Evolutionary conservation across 75 land plant genomes (phyloP), one percentile per base, ranked within the genome.

Genomic region (Sequoiadendron giganteum): DNA sequence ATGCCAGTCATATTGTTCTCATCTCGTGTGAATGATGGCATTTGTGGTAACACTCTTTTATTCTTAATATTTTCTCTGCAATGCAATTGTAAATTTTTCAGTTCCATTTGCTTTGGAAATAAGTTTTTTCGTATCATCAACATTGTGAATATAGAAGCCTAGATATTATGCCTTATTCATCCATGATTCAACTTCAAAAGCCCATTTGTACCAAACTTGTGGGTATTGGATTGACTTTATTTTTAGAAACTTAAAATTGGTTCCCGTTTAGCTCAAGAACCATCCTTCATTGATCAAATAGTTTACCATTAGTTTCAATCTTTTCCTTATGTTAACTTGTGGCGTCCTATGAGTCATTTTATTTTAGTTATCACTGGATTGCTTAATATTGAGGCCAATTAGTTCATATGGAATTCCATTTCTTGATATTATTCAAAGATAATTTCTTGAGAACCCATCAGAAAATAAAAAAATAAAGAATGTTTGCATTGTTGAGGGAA

Each of bases 11-110:
- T 72, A 13, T 34, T 97, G 25, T 97, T 93, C 88, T 96, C 99
- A 56, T 97, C 99, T 30, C 89, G 98, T 70, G 98, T 97, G 68
- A 97, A 97, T 90, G 99, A 97, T 91, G 98, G 98, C 87, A 95
- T 97, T 16, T 97, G 99, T 86, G 99, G 98, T 96, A 88, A 93
- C 90, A 28, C 21, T 45, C 32, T 21, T 38, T 75, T 75, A 34
- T 75, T 32, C 1, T 75, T 13, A 75, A 14, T 2, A 34, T 75
- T 11, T 32, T 13, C 3, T 75, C 38, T 13, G 15, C 15, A 34
- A 75, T 75, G 77, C 38, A 75, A 75, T 32, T 32, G 72, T 21
- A 68, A 68, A 25, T n/a, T 10, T 10, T 9, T 73, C 36, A 32
- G 32, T 30, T 73, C 28, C 77, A 21, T 32, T n/a, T 32, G 1